These are phyloP conservation scores for Acacia crassicarpa DNA, from an alignment of 306 rosid species.

Conservation along the genomic window DNA sequence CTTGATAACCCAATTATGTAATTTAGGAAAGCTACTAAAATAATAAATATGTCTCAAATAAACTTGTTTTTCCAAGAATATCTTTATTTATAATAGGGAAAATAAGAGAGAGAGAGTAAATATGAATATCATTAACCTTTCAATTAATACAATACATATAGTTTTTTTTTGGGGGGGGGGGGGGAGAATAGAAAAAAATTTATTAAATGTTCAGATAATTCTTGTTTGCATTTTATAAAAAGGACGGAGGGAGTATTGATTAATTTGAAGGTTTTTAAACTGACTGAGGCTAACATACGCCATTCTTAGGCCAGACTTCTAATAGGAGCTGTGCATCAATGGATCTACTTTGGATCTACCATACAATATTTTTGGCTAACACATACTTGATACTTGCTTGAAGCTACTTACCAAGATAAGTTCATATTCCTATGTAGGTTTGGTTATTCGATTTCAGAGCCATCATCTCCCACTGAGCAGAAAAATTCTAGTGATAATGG, in stretches of 20 bases:
- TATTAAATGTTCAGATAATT: too few relatives aligned
- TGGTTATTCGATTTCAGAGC: conserved; percentile 57
- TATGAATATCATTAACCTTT: too few relatives aligned
- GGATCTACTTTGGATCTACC: not conserved
- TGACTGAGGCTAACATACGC: not conserved
- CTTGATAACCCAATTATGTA: fast-evolving
- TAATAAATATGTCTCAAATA: too few relatives aligned
- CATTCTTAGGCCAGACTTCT: not conserved
- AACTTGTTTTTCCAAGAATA: too few relatives aligned
- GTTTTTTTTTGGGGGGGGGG: fast-evolving
- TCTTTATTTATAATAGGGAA: too few relatives aligned
- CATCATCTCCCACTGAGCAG: conserved; percentile 43
- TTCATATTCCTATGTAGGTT: conserved; percentile 45
- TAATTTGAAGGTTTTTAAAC: not conserved
- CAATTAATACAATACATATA: too few relatives aligned
- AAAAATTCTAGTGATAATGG: conserved; percentile 31
- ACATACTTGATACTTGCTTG: conserved; percentile 13
- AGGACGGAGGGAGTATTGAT: too few relatives aligned
- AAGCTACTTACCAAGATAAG: not conserved
- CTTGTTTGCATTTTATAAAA: too few relatives aligned
- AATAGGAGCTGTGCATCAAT: not conserved
- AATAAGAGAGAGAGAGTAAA: too few relatives aligned
- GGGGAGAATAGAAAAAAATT: too few relatives aligned
- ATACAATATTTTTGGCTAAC: not conserved
- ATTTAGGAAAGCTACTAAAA: too few relatives aligned